These are phyloP conservation scores for Penicillium longicatenatum DNA, from an alignment of 495 filamentous ascomycete genomes.

Conservation along the genomic window DNA sequence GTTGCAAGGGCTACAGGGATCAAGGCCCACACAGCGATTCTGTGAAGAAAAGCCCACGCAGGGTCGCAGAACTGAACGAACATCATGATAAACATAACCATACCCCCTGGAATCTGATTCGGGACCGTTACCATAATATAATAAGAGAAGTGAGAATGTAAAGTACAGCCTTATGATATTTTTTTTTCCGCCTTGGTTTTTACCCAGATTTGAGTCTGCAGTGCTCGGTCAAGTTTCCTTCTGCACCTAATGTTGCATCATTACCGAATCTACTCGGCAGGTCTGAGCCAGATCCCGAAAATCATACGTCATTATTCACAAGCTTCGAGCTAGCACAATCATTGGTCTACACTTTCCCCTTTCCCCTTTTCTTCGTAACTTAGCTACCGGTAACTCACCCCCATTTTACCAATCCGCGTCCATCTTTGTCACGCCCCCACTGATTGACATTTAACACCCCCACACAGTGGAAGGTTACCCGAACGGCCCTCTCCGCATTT, in stretches of 20 bases:
- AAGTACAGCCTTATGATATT: background rate
- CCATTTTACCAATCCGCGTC: too few relatives aligned
- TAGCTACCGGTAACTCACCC: too few relatives aligned
- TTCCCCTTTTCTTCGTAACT: background rate
- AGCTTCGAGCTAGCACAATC: background rate
- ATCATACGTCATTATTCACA: background rate
- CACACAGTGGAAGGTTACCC: constrained; percentile 16
- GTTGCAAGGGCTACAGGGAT: background rate
- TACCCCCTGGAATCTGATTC: background rate
- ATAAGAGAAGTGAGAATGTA: background rate
- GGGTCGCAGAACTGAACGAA: background rate
- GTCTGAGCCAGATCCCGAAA: background rate
- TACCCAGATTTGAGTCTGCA: constrained; percentile 13
- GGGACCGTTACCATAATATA: background rate
- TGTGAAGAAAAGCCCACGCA: background rate
- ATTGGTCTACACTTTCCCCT: background rate
- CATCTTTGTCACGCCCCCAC: background rate
- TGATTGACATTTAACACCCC: constrained; percentile 3
- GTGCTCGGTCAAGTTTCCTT: constrained; percentile 23
- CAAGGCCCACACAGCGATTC: background rate
- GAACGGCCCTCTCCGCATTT: constrained; percentile 15
- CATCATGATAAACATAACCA: background rate
- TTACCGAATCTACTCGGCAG: constrained; percentile 6
- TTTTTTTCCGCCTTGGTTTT: constrained; percentile 4
- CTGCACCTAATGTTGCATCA: constrained; percentile 16